Evolutionary conservation across 2,329 filamentous ascomycete genomes (phyloP).

Genomic region (Waltergamsia citrina): DNA sequence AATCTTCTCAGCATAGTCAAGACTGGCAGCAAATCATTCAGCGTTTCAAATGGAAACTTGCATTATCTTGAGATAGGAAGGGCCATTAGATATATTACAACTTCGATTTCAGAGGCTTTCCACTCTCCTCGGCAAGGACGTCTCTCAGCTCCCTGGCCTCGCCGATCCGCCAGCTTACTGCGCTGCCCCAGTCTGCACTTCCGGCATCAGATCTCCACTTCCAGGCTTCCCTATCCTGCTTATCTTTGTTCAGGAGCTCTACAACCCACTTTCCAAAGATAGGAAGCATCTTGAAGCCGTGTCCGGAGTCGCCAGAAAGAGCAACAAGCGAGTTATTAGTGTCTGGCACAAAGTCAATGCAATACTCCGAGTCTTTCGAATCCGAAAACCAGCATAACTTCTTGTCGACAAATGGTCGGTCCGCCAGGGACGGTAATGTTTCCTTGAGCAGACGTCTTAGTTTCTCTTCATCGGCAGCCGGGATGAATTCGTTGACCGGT

Average conservation of each 20-base stretch:
- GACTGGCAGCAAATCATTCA: no score
- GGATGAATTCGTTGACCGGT: no score
- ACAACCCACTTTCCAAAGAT: constrained; percentile 43
- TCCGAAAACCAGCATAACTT: constrained; percentile 56
- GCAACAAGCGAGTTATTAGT: constrained; percentile 35
- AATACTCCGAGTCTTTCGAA: constrained; percentile 48
- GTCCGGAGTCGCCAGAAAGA: constrained; percentile 48
- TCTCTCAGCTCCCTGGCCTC: neutral
- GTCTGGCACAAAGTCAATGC: constrained; percentile 48
- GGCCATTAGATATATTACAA: no score
- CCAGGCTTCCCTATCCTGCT: constrained; percentile 37
- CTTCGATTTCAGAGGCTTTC: no score
- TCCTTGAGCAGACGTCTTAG: constrained; percentile 39
- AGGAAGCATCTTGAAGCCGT: constrained; percentile 55
- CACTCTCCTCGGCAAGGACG: no score
- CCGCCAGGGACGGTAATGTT: constrained; percentile 40
- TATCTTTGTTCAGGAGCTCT: constrained; percentile 30
- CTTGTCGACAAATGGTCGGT: constrained; percentile 44
- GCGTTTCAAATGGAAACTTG: no score
- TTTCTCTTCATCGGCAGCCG: constrained; percentile 40
- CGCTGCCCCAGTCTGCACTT: neutral
- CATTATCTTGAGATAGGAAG: no score
- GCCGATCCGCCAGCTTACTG: neutral
- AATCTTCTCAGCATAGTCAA: no score
- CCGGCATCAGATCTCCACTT: constrained; percentile 37